Evolutionary conservation across 78 protist genomes (phyloP).

Genomic region (Dictyostelium firmibasis): DNA sequence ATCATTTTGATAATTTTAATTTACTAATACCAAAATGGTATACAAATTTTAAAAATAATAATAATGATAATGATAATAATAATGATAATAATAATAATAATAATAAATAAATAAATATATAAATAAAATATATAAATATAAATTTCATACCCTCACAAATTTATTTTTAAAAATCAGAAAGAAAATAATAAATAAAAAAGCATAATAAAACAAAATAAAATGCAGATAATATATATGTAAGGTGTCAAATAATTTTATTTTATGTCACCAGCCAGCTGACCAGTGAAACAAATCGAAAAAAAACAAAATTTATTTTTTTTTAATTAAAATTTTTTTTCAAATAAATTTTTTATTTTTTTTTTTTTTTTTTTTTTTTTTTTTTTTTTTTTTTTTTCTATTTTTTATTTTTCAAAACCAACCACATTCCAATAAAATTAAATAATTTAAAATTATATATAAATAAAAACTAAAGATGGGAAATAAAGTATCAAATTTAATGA

Average conservation of each 20-base stretch:
- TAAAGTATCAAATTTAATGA: conserved; percentile 42
- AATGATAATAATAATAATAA: too few species aligned
- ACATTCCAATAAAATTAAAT: background rate
- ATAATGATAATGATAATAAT: background rate
- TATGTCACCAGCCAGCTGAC: background rate
- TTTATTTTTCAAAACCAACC: background rate
- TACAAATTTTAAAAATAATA: background rate
- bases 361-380: background rate
- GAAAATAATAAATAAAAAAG: too few species aligned
- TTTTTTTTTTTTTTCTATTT: background rate
- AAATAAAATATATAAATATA: too few species aligned
- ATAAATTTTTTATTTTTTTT: background rate
- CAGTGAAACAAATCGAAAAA: background rate
- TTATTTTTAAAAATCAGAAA: too few species aligned
- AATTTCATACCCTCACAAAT: too few species aligned
- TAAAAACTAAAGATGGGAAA: conserved; percentile 44
- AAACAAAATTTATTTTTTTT: background rate
- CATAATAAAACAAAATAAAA: background rate
- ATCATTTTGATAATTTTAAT: background rate
- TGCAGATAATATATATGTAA: too few species aligned
- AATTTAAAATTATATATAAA: background rate
- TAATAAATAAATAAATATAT: too few species aligned
- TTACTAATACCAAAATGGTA: background rate
- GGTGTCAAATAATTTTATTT: background rate
- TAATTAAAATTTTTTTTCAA: background rate